Evolutionary conservation across 2,329 filamentous ascomycete genomes (phyloP), one percentile per base, ranked within the genome.

Genomic region (Magnaporthiopsis rhizophila): DNA sequence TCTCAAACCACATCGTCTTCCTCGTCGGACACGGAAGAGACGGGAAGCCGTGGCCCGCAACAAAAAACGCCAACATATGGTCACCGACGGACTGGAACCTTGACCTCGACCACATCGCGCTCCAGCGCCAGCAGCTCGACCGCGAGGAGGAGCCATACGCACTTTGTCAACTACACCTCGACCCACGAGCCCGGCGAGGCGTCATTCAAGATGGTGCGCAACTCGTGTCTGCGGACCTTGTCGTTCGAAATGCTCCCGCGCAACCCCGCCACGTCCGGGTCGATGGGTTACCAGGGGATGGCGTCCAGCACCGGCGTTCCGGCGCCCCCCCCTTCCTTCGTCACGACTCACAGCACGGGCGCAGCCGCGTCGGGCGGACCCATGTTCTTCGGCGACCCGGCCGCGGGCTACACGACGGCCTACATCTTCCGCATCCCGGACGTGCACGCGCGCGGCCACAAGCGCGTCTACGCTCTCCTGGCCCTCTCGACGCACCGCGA

Each of bases 381-480:
- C 36, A 87, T 89, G 63, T 88, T 89, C 72, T 89, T 89, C 66
- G 87, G 87, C 36, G 87, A 89, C 69, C 80, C 85, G 1, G 72
- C 83, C 0, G 83, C 86, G 1, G 87, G 87, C 36, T 89, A 88
- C 74, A 89, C 87, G 0, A 89, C 86, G 0, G 87, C 86, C 18
- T 89, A 88, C 73, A 87, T 89, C 67, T 89, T 89, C 71, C 86
- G 87, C 32, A 87, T 89, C 58, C 84, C 86, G 8, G 87, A 89
- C 71, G 79, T 88, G 50, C 86, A 88, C 67, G 87, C 87, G 18
- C 84, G 87, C 15, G 87, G 87, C 5, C 84, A 88, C 68, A 86
- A 87, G 73, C 82, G 87, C n/a, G 84, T 89, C 15, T 89, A 89
- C 70, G 87, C 87, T 13, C 85, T 89, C 66, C 74, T 89, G 65